phyloP scores from a whole-genome alignment of 495 filamentous ascomycete species.

The Daldinia concentrica region DNA sequence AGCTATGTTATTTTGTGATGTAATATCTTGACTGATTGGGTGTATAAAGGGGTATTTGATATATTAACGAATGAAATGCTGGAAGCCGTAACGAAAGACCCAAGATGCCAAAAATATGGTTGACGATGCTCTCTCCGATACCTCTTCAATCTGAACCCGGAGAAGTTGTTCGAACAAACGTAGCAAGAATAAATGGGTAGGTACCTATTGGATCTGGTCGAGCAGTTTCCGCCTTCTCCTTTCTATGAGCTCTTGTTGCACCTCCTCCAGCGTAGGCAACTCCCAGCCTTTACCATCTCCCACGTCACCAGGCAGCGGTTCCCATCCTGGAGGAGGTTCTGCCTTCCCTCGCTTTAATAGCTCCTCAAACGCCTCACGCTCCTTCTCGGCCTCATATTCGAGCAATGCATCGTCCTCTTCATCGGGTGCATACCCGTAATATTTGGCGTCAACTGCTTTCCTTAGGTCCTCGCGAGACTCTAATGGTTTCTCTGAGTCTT shows the following conservation, averaged over 20 bases:
- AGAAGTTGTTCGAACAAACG: neutral
- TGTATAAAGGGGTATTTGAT: conserved; percentile 15
- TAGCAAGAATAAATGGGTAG: conserved; percentile 7
- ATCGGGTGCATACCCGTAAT: conserved; percentile 94
- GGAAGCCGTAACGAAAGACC: conserved; percentile 29
- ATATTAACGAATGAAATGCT: conserved; percentile 33
- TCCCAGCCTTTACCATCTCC: conserved; percentile 88
- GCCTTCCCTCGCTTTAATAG: conserved; percentile 56
- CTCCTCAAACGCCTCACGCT: conserved; percentile 78
- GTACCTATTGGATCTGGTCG: conserved; percentile 58
- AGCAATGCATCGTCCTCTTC: conserved; percentile 91
- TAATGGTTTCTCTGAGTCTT: conserved; percentile 64
- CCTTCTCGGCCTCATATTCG: conserved; percentile 82
- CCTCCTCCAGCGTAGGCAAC: conserved; percentile 86
- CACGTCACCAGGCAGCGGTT: conserved; percentile 83
- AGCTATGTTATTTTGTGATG: neutral
- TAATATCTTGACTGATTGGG: neutral
- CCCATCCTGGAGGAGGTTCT: conserved; percentile 72
- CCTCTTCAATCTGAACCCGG: neutral
- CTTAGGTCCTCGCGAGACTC: conserved; percentile 74
- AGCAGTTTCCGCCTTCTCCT: conserved; percentile 81
- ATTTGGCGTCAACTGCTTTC: conserved; percentile 88
- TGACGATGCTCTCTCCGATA: conserved; percentile 21
- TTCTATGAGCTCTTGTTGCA: conserved; percentile 91
- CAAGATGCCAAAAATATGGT: conserved; percentile 18